A percentile compares a stretch with the other conserved stretches of the same genome.
Evolutionary conservation across 805 yeast genomes (phyloP).

Genomic region (Cyberlindnera amylophila): DNA sequence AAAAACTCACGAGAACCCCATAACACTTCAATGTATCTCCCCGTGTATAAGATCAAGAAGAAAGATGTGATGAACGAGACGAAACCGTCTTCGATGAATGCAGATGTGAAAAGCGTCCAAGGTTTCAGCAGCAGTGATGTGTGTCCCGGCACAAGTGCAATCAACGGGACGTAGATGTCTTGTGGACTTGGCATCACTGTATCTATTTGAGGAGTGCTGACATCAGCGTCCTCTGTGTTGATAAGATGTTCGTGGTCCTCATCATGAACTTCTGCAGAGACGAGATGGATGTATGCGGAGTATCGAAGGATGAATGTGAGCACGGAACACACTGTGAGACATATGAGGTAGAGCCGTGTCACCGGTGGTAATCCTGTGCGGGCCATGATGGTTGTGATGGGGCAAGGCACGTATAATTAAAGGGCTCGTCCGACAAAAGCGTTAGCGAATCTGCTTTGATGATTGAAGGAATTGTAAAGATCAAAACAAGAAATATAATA

Average conservation of each 20-base stretch:
- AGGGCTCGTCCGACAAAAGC: too few relatives aligned
- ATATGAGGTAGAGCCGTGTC: constrained; percentile 27
- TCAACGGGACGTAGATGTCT: constrained; percentile 44
- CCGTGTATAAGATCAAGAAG: constrained; percentile 43
- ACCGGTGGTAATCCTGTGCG: constrained; percentile 30
- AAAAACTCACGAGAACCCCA: constrained; percentile 50
- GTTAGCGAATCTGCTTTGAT: too few relatives aligned
- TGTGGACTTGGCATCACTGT: constrained; percentile 37
- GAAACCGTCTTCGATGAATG: constrained; percentile 44
- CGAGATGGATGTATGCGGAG: constrained; percentile 28
- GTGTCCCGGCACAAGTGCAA: constrained; percentile 46
- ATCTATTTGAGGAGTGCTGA: neutral
- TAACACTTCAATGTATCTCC: constrained; percentile 48
- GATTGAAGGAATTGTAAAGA: too few relatives aligned
- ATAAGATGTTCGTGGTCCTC: constrained; percentile 23
- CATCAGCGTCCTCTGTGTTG: constrained; percentile 3
- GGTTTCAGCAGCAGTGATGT: constrained; percentile 39
- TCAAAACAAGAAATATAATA: too few relatives aligned
- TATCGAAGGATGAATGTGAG: constrained; percentile 31
- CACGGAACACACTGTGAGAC: constrained; percentile 23
- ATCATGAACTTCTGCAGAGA: constrained; percentile 22
- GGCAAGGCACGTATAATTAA: too few relatives aligned
- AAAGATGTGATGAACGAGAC: constrained; percentile 36
- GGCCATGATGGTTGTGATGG: constrained; percentile 14
- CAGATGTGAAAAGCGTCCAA: constrained; percentile 47